Base-by-base conservation (phyloP, 352 stramenopile species). In the Halophytophthora batemanensis region DNA sequence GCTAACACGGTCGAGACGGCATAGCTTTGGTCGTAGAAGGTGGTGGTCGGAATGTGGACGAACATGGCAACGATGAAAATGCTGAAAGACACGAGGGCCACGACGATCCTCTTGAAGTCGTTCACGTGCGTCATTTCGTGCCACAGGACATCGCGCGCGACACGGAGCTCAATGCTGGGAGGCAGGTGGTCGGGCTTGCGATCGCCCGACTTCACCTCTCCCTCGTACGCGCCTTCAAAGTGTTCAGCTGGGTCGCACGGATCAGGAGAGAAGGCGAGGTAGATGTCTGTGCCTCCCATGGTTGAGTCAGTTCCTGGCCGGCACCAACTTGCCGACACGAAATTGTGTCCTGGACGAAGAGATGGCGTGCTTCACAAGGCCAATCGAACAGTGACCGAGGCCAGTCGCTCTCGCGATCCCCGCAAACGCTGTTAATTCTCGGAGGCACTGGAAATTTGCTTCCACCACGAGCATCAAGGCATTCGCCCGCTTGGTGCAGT, bases 51-150 rank as follows among this genome's bases (percentile, higher is more conserved):
- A 14, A 81, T 61, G 43, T 81, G 69, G 11, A 65, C 35, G 37
- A 72, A 75, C 45, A 79, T 69, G 43, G 72, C 71, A 2, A 52
- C 50, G 0, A 82, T 45, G 33, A 81, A 81, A 19, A 79, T 36
- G 13, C 42, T 43, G 39, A 83, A 72, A 44, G 56, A 75, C n/a
- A 69, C 17, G 0, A 78, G 31, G n/a, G 69, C 50, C 39, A 68
- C 48, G 11, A 56, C 23, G 28, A 85, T 76, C 17, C 60, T 64
- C 28, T 78, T 45, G 15, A 74, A 19, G 29, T 66, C 66, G 2
- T 45, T 64, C 17, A 57, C 64, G 54, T 76, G 66, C 31, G 73
- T 36, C 12, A 52, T 64, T 34, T 87, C 77, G 25, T 78, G 62
- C 38, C 61, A 64, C 33, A 85, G 39, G n/a, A 68, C 64, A 5